Conservation (phyloP, 2,329 filamentous ascomycete species). For the Cladophialophora exuberans region DNA sequence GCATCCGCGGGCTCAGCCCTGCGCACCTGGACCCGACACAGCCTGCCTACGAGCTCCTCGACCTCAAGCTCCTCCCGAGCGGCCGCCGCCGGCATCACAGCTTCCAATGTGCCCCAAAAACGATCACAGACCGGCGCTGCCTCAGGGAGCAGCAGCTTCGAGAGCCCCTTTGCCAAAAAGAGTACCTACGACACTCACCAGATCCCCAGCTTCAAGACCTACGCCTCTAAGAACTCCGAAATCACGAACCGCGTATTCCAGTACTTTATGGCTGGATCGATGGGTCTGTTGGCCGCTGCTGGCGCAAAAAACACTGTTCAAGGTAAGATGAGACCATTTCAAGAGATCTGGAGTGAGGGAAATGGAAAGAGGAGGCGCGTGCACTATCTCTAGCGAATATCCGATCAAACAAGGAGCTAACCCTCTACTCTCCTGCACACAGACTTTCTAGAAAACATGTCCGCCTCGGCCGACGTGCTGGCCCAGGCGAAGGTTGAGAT, state of each 20-base stretch:
- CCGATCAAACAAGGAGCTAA: background rate
- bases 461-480: constrained; percentile 95
- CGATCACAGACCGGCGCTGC: constrained; percentile 43
- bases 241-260: constrained; percentile 82
- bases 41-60: constrained; percentile 40
- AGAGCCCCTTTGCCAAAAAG: constrained; percentile 57
- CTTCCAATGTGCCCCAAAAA: constrained; percentile 40
- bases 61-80: constrained; percentile 29
- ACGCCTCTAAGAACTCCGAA: constrained; percentile 71
- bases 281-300: constrained; percentile 88
- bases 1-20: constrained; percentile 70
- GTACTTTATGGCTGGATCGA: constrained; percentile 98
- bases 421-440: constrained; percentile 30
- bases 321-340: no score
- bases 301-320: constrained; percentile 98
- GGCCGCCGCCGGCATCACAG: constrained; percentile 46
- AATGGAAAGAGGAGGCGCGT: no score
- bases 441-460: constrained; percentile 99
- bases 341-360: no score
- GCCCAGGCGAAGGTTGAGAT: constrained; percentile 99
- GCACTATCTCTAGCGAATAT: no score
- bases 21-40: constrained; percentile 58
- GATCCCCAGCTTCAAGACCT: constrained; percentile 89
- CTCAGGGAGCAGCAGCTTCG: constrained; percentile 46
- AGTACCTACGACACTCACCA: constrained; percentile 59